These are phyloP conservation scores for Metschnikowia shivogae DNA, from an alignment of 805 yeast genomes.

Conservation along the genomic window DNA sequence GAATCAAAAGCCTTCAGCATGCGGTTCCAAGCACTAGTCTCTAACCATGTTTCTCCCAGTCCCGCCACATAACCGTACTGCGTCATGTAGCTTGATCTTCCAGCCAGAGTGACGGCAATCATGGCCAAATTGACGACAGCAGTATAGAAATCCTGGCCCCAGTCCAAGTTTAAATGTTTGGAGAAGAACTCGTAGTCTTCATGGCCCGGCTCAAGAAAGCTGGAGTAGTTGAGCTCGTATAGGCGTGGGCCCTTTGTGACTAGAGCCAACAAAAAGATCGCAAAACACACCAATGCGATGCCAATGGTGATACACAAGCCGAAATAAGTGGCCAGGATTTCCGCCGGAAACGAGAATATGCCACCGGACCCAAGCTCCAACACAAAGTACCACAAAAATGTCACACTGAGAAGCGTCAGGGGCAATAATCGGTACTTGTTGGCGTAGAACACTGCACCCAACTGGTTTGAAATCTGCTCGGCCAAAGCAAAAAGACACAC, in stretches of 20 bases:
- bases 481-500: conserved; percentile 53
- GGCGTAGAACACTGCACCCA: conserved; percentile 52
- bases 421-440: conserved; percentile 59
- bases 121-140: conserved; percentile 57
- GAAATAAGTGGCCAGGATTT: conserved; percentile 53
- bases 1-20: conserved; percentile 3
- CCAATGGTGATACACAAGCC: conserved; percentile 60
- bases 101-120: conserved; percentile 63
- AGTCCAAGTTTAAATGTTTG: conserved; percentile 33
- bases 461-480: conserved; percentile 59
- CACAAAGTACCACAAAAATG: conserved; percentile 34
- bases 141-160: conserved; percentile 64
- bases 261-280: conserved; percentile 55
- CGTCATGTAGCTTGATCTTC: conserved; percentile 59
- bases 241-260: conserved; percentile 46
- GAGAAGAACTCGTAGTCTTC: conserved; percentile 20
- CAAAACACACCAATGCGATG: conserved; percentile 48
- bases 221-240: conserved; percentile 34
- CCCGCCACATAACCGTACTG: conserved; percentile 48
- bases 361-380: conserved; percentile 38
- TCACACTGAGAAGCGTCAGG: conserved; percentile 54
- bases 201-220: conserved; percentile 26
- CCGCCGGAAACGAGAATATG: conserved; percentile 48
- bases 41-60: conserved; percentile 54
- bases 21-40: conserved; percentile 7